Percentiles rank a stretch among this genome's conserved stretches.
Conservation (phyloP, 768 basidiomycete species). For the Pisolithus orientalis region DNA sequence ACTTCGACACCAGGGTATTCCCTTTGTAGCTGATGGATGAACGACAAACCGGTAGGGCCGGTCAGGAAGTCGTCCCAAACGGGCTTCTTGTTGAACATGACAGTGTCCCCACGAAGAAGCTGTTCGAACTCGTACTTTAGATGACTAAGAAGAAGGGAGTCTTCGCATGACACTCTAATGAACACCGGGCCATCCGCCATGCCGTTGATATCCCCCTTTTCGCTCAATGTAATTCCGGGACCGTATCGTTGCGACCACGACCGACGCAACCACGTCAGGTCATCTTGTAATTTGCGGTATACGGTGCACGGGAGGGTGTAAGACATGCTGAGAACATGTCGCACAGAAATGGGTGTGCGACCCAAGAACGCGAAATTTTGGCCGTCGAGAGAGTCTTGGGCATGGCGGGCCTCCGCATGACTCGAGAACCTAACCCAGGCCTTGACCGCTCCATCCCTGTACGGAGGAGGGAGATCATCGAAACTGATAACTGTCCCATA, state of each 20-base stretch:
- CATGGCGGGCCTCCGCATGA: slow-evolving; percentile 45
- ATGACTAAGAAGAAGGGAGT: slow-evolving; percentile 41
- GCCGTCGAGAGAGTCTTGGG: slow-evolving; percentile 41
- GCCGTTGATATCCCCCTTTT: slow-evolving; percentile 1
- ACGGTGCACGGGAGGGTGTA: slow-evolving; percentile 35
- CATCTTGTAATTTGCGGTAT: slow-evolving; percentile 36
- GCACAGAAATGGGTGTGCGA: slow-evolving; percentile 40
- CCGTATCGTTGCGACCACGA: slow-evolving; percentile 28
- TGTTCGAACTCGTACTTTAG: slow-evolving; percentile 59
- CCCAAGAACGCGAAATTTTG: slow-evolving; percentile 42
- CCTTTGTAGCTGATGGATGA: slow-evolving; percentile 39
- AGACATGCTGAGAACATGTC: slow-evolving; percentile 47
- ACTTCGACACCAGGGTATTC: slow-evolving; percentile 38
- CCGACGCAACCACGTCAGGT: slow-evolving; percentile 41
- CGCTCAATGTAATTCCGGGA: slow-evolving; percentile 25
- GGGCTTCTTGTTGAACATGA: slow-evolving; percentile 43
- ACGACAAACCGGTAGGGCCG: slow-evolving; percentile 34
- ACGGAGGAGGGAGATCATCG: slow-evolving; percentile 45
- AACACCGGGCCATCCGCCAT: slow-evolving; percentile 17
- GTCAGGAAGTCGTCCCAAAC: slow-evolving; percentile 66
- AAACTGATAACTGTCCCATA: slow-evolving; percentile 37
- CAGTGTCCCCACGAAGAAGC: slow-evolving; percentile 54
- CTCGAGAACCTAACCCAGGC: slow-evolving; percentile 54
- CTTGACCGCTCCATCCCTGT: slow-evolving; percentile 40
- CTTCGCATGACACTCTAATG: slow-evolving; percentile 47